Evolutionary conservation across 805 yeast genomes (phyloP).

Genomic region (Ogataea saltuana): DNA sequence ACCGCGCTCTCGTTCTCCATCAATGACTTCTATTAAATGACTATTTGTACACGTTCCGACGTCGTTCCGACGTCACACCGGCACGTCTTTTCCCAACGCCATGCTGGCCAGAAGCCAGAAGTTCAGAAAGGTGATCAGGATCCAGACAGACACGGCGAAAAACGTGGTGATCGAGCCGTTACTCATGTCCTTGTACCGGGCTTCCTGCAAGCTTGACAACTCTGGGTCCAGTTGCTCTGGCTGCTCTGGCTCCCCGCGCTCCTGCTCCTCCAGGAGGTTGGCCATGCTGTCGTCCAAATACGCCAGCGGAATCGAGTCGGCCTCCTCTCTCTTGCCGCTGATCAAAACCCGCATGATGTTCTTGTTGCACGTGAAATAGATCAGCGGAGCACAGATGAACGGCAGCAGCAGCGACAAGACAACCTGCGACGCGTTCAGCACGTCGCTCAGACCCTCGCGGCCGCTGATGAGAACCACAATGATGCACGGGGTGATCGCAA

Average conservation of each 20-base stretch:
- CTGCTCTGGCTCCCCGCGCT: neutral
- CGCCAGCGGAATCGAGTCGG: conserved; percentile 13
- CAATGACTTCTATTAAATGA: neutral
- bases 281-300: conserved; percentile 15
- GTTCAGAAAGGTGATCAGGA: conserved; percentile 67
- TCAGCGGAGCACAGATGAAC: conserved; percentile 83
- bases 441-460: conserved; percentile 74
- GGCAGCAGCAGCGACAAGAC: conserved; percentile 79
- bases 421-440: conserved; percentile 81
- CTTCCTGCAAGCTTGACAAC: conserved; percentile 10
- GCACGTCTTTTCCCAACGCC: conserved; percentile 37
- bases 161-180: conserved; percentile 58
- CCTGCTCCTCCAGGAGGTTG: conserved; percentile 11
- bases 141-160: conserved; percentile 65
- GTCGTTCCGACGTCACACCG: conserved; percentile 15
- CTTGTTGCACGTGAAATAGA: conserved; percentile 74
- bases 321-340: conserved; percentile 13
- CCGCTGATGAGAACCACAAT: conserved; percentile 73
- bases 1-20: neutral
- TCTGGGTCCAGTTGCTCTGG: conserved; percentile 11
- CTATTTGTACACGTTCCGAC: neutral
- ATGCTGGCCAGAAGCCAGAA: conserved; percentile 56
- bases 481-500: conserved; percentile 85
- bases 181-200: conserved; percentile 61
- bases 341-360: conserved; percentile 36